Percentiles rank a stretch among this genome's conserved stretches.
Conservation (phyloP, 2,329 filamentous ascomycete species). For the Alternaria dauci region DNA sequence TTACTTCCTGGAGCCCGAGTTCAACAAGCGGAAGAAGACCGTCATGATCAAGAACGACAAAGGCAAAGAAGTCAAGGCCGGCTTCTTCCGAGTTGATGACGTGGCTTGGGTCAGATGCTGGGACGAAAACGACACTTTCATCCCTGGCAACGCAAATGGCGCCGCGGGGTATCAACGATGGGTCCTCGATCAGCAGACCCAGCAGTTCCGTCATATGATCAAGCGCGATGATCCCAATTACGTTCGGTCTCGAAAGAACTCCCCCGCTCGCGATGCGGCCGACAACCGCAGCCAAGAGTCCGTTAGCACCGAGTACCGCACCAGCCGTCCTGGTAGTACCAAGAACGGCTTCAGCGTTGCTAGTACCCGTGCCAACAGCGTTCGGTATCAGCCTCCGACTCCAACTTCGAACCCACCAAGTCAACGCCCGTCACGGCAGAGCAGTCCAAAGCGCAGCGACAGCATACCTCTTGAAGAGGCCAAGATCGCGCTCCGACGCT, state of each 20-base stretch:
- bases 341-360: conserved; percentile 37
- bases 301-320: conserved; percentile 38
- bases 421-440: conserved; percentile 36
- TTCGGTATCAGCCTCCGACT: conserved; percentile 32
- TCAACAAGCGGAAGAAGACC: conserved; percentile 57
- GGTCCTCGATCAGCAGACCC: conserved; percentile 55
- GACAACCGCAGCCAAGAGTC: conserved; percentile 42
- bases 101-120: conserved; percentile 61
- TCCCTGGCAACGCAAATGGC: conserved; percentile 52
- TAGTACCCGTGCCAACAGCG: conserved; percentile 41
- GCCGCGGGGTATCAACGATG: conserved; percentile 55
- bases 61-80: conserved; percentile 50
- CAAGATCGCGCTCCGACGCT: conserved; percentile 34
- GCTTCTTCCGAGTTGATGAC: conserved; percentile 61
- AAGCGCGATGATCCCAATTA: conserved; percentile 51
- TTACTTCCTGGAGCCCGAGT: conserved; percentile 59
- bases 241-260: conserved; percentile 33
- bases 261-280: conserved; percentile 28
- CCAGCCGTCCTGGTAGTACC: conserved; percentile 33
- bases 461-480: conserved; percentile 43
- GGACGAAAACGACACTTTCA: conserved; percentile 60
- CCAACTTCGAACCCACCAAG: conserved; percentile 32
- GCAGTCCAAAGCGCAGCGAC: conserved; percentile 40
- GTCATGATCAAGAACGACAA: conserved; percentile 52
- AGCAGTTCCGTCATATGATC: conserved; percentile 51